phyloP scores from a whole-genome alignment of 2,329 filamentous ascomycete genomes.

The Endothia cerciana region DNA sequence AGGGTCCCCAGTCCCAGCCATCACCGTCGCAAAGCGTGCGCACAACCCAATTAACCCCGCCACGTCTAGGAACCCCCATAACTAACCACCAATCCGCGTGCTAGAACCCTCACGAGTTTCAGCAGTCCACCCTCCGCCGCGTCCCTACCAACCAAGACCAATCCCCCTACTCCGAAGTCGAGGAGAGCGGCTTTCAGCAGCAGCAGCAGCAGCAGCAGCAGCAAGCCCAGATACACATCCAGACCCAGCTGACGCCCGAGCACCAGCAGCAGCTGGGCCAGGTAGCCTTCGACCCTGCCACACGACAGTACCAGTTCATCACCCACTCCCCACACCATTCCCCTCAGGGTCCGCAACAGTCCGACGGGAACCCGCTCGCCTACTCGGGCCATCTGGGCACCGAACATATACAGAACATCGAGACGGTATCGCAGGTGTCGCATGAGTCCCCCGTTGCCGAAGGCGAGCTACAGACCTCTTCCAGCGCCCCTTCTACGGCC shows the following conservation, averaged over 20 bases:
- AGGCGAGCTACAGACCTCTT: conserved; percentile 46
- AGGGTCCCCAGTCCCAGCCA: conserved; percentile 40
- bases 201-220: too few species aligned
- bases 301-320: conserved; percentile 35
- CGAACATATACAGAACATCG: conserved; percentile 54
- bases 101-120: conserved; percentile 45
- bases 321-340: conserved; percentile 35
- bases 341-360: conserved; percentile 38
- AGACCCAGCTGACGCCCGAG: conserved; percentile 41
- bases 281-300: conserved; percentile 43
- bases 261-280: conserved; percentile 46
- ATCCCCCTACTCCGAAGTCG: conserved; percentile 50
- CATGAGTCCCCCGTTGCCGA: conserved; percentile 62
- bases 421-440: conserved; percentile 66
- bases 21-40: conserved; percentile 52
- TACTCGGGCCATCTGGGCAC: conserved; percentile 43
- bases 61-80: not conserved
- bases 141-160: conserved; percentile 47
- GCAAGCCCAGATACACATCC: conserved; percentile 39
- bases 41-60: conserved; percentile 37
- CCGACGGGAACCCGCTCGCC: conserved; percentile 40
- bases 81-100: conserved; percentile 9
- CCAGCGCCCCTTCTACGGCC: conserved; percentile 45
- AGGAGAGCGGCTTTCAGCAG: conserved; percentile 46
- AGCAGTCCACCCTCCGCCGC: conserved; percentile 51